Conservation (phyloP, 352 stramenopile species). For the Lagenidium giganteum region DNA sequence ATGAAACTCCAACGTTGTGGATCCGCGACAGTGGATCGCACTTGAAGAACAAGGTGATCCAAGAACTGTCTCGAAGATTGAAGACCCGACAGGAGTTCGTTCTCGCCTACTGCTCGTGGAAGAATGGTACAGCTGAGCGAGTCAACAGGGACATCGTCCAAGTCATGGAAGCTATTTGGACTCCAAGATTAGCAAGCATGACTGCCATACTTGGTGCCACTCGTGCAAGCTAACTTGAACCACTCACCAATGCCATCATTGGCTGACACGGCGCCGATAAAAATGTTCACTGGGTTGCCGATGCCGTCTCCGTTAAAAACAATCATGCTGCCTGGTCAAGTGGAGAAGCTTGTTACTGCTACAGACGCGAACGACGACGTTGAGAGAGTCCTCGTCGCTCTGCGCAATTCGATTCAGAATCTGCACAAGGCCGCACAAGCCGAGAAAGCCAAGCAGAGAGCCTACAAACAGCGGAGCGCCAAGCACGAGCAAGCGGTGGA, state of each 20-base stretch:
- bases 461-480: background rate
- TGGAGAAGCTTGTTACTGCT: too few species aligned
- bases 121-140: constrained; percentile 24
- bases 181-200: constrained; percentile 16
- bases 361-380: too few species aligned
- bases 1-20: constrained; percentile 17
- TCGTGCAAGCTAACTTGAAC: constrained; percentile 22
- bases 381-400: too few species aligned
- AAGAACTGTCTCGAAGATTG: constrained; percentile 10
- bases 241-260: constrained; percentile 20
- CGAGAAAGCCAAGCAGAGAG: constrained; percentile 4
- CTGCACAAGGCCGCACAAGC: constrained; percentile 14
- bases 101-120: constrained; percentile 22
- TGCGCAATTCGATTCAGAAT: too few species aligned
- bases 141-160: constrained; percentile 23
- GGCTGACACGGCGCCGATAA: constrained; percentile 7
- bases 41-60: constrained; percentile 24
- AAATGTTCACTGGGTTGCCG: too few species aligned
- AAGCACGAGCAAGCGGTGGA: constrained; percentile 4
- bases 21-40: constrained; percentile 22
- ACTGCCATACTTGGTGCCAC: constrained; percentile 19
- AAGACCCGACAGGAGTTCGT: constrained; percentile 21
- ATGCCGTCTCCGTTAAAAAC: too few species aligned
- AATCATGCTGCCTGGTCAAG: too few species aligned
- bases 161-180: constrained; percentile 17